Conservation (phyloP, 2,329 filamentous ascomycete genomes). For the Elsinoe necatrix region DNA sequence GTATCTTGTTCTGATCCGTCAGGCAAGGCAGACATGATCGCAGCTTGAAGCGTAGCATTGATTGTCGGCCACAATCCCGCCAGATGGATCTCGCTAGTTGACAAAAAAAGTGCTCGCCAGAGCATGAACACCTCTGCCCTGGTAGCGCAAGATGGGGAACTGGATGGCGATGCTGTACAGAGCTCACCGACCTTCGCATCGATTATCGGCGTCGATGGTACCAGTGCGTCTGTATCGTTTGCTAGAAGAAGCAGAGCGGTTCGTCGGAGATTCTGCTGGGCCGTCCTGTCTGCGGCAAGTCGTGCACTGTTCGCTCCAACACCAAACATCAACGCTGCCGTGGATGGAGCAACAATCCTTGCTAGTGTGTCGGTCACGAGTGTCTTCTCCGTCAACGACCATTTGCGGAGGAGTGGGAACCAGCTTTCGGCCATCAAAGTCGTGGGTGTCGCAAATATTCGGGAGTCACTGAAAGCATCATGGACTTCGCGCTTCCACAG, state of each 20-base stretch:
- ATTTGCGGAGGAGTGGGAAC: constrained; percentile 77
- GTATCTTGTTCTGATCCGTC: constrained; percentile 61
- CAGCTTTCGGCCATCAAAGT: constrained; percentile 62
- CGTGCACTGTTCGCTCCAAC: constrained; percentile 89
- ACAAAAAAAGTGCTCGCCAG: constrained; percentile 70
- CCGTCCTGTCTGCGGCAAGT: constrained; percentile 88
- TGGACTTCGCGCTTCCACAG: constrained; percentile 86
- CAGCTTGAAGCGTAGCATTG: constrained; percentile 74
- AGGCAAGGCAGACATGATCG: constrained; percentile 64
- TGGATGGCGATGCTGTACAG: constrained; percentile 70
- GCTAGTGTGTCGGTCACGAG: constrained; percentile 71
- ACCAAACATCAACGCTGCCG: constrained; percentile 96
- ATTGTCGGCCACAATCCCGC: constrained; percentile 84
- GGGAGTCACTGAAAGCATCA: constrained; percentile 83
- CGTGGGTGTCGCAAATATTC: constrained; percentile 68
- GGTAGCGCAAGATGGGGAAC: constrained; percentile 84
- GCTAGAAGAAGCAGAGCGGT: constrained; percentile 73
- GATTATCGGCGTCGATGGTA: constrained; percentile 62
- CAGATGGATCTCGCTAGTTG: constrained; percentile 69
- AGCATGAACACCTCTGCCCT: constrained; percentile 86
- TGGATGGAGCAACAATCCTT: constrained; percentile 74
- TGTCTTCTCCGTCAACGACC: constrained; percentile 80
- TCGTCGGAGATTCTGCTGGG: constrained; percentile 79
- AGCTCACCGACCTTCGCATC: constrained; percentile 82
- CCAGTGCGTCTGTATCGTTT: constrained; percentile 68